A percentile compares a stretch with the other conserved stretches of the same genome.
Conservation (phyloP, 2,329 filamentous ascomycete species). For the Cercospora sp. region DNA sequence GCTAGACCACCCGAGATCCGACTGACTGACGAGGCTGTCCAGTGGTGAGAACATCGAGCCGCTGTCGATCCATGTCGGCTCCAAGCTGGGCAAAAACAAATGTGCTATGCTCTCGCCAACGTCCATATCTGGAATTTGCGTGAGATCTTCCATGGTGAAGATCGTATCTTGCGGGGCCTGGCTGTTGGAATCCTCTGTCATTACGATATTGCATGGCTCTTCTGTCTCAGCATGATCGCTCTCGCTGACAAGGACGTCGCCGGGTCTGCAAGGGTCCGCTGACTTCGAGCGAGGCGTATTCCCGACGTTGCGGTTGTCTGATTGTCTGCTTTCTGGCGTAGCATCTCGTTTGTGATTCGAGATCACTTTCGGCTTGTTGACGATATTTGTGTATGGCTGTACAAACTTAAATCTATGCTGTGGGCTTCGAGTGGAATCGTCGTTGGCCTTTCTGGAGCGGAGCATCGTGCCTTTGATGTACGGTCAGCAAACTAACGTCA, state of each 20-base stretch:
- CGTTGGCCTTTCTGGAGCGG: neutral
- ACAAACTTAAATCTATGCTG: neutral
- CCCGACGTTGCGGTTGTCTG: neutral
- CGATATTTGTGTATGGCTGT: neutral
- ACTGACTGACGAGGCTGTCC: neutral
- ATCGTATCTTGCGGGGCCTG: neutral
- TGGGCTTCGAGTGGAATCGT: neutral
- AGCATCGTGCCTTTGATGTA: neutral
- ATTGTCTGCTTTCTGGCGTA: neutral
- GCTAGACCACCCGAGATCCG: neutral
- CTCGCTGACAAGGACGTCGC: neutral
- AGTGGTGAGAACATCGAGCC: neutral
- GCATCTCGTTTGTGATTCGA: neutral
- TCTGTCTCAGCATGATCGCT: neutral
- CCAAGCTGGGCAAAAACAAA: neutral
- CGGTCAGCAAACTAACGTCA: neutral
- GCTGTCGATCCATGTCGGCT: neutral
- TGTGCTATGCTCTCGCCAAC: neutral
- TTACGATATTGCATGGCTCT: neutral
- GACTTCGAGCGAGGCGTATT: neutral
- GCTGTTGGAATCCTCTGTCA: neutral
- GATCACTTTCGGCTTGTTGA: neutral
- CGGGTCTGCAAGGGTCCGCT: neutral
- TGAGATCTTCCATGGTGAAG: neutral
- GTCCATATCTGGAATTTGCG: neutral